Evolutionary conservation across 495 filamentous ascomycete genomes (phyloP).

Genomic region (Aspergillus incahuasiensis): DNA sequence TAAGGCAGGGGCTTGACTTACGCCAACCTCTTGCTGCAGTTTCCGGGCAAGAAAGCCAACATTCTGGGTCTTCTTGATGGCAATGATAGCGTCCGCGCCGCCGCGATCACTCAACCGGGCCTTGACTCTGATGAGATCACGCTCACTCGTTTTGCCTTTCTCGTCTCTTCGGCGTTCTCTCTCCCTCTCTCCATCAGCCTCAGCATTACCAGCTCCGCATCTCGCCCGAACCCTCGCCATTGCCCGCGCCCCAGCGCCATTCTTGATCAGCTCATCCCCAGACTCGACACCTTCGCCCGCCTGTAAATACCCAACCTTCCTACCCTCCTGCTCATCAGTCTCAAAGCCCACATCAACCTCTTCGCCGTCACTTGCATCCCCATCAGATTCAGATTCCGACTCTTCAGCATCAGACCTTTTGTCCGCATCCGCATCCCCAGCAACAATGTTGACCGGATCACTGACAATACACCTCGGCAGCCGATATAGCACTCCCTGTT

Average conservation of each 20-base stretch:
- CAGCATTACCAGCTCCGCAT: not conserved
- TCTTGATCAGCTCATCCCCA: not conserved
- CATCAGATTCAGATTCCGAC: not conserved
- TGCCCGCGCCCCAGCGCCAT: not conserved
- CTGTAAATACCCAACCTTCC: slow-evolving; percentile 38
- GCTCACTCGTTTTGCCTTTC: slow-evolving; percentile 52
- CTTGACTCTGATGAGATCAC: slow-evolving; percentile 52
- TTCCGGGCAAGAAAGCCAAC: slow-evolving; percentile 58
- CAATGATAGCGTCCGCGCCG: slow-evolving; percentile 59
- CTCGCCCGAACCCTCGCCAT: no score
- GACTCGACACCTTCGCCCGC: slow-evolving; percentile 27
- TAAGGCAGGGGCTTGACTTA: slow-evolving; percentile 36
- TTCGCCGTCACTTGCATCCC: not conserved
- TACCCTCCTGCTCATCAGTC: slow-evolving; percentile 34
- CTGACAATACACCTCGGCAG: slow-evolving; percentile 71
- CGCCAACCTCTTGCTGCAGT: slow-evolving; percentile 60
- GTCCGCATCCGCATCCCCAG: slow-evolving; percentile 19
- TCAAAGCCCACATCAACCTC: slow-evolving; percentile 42
- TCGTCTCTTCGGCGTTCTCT: slow-evolving; percentile 54
- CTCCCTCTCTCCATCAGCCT: not conserved
- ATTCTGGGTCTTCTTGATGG: slow-evolving; percentile 55
- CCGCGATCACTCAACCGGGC: slow-evolving; percentile 67
- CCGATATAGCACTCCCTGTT: slow-evolving; percentile 68
- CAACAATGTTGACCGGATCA: slow-evolving; percentile 64
- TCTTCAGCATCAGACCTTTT: not conserved